Conservation (phyloP, 495 filamentous ascomycete species). For the Cercophora sp. region DNA sequence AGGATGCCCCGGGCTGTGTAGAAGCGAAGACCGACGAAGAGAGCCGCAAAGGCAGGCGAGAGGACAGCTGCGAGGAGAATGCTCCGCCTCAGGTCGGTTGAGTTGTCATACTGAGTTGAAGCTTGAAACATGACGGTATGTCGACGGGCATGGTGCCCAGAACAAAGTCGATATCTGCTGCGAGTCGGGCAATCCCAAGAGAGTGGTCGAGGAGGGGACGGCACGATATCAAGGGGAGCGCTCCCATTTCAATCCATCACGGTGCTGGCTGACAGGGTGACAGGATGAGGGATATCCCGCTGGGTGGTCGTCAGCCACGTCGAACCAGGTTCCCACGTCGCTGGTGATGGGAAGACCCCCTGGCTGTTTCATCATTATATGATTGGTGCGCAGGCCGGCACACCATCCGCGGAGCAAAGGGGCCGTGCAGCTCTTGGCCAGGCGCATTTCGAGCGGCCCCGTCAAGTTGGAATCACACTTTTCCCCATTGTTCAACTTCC, state of each 20-base stretch:
- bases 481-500: no score
- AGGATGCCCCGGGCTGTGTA: constrained; percentile 22
- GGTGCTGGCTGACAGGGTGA: not conserved
- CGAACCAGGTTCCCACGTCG: not conserved
- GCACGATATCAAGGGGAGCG: not conserved
- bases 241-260: not conserved
- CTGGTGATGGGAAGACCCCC: not conserved
- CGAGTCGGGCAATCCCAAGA: not conserved
- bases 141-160: not conserved
- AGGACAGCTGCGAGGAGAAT: constrained; percentile 13
- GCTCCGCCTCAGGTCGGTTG: not conserved
- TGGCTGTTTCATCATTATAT: not conserved
- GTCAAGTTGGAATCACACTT: no score
- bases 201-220: not conserved
- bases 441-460: no score
- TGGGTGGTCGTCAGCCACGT: no score
- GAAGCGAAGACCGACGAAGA: constrained; percentile 22
- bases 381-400: not conserved
- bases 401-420: not conserved
- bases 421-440: no score
- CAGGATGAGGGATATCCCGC: not conserved
- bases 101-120: not conserved
- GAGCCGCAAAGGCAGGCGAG: constrained; percentile 14
- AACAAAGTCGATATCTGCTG: not conserved
- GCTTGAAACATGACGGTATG: not conserved